These are phyloP conservation scores for Coccinonectria pachysandricola DNA, from an alignment of 2,329 filamentous ascomycete species.

Conservation along the genomic window DNA sequence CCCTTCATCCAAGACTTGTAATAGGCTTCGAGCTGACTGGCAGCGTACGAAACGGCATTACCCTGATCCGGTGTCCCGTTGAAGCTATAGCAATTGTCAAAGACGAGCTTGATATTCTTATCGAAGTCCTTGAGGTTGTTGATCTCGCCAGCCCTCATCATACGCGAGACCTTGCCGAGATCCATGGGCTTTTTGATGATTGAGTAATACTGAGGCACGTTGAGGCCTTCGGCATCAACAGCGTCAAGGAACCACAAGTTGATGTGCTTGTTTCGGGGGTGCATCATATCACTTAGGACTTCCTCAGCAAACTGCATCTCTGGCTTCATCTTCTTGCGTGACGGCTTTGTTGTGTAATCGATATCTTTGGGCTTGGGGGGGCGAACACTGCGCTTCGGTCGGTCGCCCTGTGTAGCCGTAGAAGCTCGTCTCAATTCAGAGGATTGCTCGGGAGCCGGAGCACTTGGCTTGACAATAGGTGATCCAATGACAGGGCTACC, in stretches of 20 bases:
- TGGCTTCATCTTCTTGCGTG: slow-evolving; percentile 79
- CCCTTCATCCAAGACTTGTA: slow-evolving; percentile 68
- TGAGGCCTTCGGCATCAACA: slow-evolving; percentile 87
- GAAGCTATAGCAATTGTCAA: slow-evolving; percentile 86
- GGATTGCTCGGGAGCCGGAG: slow-evolving; percentile 11
- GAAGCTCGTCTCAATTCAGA: slow-evolving; percentile 60
- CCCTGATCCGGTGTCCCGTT: slow-evolving; percentile 50
- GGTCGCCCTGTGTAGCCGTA: slow-evolving; percentile 60
- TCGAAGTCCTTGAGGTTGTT: slow-evolving; percentile 77
- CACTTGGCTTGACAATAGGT: slow-evolving; percentile 9
- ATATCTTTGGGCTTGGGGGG: slow-evolving; percentile 84
- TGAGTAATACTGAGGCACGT: slow-evolving; percentile 87
- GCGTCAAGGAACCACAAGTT: slow-evolving; percentile 71
- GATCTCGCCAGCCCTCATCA: slow-evolving; percentile 71
- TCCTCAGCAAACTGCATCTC: slow-evolving; percentile 87
- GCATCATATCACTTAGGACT: slow-evolving; percentile 66
- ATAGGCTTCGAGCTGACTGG: slow-evolving; percentile 60
- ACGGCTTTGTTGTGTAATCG: slow-evolving; percentile 65
- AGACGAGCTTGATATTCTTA: slow-evolving; percentile 69
- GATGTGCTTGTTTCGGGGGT: slow-evolving; percentile 56
- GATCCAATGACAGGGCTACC: slow-evolving; percentile 19
- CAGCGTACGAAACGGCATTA: slow-evolving; percentile 63
- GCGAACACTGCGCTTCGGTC: slow-evolving; percentile 89
- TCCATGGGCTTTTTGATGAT: slow-evolving; percentile 98
- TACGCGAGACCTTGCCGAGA: slow-evolving; percentile 66